A percentile compares a stretch with the other conserved stretches of the same genome.
Evolutionary conservation across 805 yeast species (phyloP).

Genomic region (Spathaspora sp.): DNA sequence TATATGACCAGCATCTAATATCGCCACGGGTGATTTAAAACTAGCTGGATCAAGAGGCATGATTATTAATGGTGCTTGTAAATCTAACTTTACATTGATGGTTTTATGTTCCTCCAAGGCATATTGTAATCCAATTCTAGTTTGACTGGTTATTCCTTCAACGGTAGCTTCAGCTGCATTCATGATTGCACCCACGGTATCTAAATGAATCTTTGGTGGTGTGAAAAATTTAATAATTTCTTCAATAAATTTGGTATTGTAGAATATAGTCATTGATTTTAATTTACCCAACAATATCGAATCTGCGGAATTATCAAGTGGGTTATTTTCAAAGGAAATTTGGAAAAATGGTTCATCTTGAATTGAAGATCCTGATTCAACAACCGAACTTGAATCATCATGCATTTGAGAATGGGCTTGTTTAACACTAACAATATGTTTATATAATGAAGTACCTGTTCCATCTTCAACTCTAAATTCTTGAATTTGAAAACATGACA

Average conservation of each 20-base stretch:
- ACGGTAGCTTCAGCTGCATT: slow-evolving; percentile 94
- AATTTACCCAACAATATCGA: slow-evolving; percentile 69
- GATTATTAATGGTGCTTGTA: slow-evolving; percentile 90
- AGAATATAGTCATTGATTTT: slow-evolving; percentile 84
- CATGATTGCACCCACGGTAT: slow-evolving; percentile 86
- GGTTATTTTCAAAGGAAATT: slow-evolving; percentile 79
- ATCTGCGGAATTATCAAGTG: slow-evolving; percentile 81
- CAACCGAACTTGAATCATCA: slow-evolving; percentile 1
- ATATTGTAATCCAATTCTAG: slow-evolving; percentile 87
- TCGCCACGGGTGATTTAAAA: slow-evolving; percentile 83
- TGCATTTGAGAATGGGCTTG: slow-evolving; percentile 46
- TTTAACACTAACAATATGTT: slow-evolving; percentile 83
- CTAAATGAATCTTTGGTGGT: slow-evolving; percentile 82
- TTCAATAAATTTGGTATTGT: slow-evolving; percentile 81
- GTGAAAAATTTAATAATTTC: slow-evolving; percentile 72
- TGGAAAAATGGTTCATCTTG: slow-evolving; percentile 66
- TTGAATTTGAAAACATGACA: slow-evolving; percentile 67
- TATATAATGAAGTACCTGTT: slow-evolving; percentile 72
- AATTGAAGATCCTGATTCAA: not conserved
- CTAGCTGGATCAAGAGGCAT: slow-evolving; percentile 77
- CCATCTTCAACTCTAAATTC: slow-evolving; percentile 89
- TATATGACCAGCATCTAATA: slow-evolving; percentile 94
- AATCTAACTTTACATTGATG: slow-evolving; percentile 74
- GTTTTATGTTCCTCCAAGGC: slow-evolving; percentile 95
- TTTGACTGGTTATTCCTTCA: slow-evolving; percentile 85